A percentile compares a stretch with the other conserved stretches of the same genome.
Conservation (phyloP, 2,329 filamentous ascomycete species). For the Monosporascus sp. region DNA sequence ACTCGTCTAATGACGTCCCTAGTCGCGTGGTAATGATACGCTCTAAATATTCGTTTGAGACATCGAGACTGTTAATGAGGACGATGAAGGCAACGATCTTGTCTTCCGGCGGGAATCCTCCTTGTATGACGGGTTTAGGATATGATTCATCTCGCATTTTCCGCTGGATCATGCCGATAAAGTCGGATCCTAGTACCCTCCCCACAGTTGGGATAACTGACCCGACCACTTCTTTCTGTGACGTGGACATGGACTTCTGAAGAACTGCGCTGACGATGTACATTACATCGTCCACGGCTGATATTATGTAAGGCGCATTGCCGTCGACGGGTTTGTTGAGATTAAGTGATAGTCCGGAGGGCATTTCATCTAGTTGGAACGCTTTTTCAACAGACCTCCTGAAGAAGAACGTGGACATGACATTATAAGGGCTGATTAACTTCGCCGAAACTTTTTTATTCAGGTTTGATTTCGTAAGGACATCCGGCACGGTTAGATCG, state of each 20-base stretch:
- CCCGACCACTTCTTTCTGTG: constrained; percentile 70
- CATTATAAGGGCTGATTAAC: constrained; percentile 76
- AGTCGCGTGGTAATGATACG: constrained; percentile 74
- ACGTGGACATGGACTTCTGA: constrained; percentile 79
- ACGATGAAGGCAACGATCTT: constrained; percentile 86
- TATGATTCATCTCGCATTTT: constrained; percentile 98
- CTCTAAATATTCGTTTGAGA: constrained; percentile 83
- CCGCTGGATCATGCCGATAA: constrained; percentile 92
- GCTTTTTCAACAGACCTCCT: constrained; percentile 93
- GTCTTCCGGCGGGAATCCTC: constrained; percentile 79
- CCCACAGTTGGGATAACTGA: constrained; percentile 74
- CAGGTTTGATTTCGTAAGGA: constrained; percentile 74
- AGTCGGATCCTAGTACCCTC: constrained; percentile 79
- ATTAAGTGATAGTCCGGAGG: constrained; percentile 71
- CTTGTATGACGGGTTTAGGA: constrained; percentile 71
- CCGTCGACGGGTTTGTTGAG: constrained; percentile 64
- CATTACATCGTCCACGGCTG: constrained; percentile 97
- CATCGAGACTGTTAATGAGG: constrained; percentile 91
- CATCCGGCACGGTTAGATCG: constrained; percentile 61
- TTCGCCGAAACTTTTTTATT: constrained; percentile 70
- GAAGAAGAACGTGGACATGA: constrained; percentile 95
- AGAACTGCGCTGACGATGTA: constrained; percentile 95
- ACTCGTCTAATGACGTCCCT: constrained; percentile 33
- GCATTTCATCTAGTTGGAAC: constrained; percentile 91
- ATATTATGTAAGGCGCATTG: constrained; percentile 86